Conservation (phyloP, 169 alveolate species). For the Plasmodium coatneyi region DNA sequence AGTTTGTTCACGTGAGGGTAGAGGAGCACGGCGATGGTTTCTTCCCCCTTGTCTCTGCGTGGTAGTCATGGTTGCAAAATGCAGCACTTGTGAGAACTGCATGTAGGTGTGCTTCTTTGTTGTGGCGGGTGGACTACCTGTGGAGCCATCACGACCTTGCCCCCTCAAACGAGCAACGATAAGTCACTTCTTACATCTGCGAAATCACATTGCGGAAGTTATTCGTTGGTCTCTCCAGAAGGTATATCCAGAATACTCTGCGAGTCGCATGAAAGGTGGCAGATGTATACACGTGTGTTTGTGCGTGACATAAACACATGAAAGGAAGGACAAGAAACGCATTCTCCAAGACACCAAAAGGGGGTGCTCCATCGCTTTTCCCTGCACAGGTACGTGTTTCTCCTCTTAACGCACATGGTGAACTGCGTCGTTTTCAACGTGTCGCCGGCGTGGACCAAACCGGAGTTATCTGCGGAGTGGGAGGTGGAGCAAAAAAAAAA, state of each 20-base stretch:
- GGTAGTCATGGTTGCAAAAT: neutral
- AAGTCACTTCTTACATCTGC: slow-evolving; percentile 20
- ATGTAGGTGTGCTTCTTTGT: neutral
- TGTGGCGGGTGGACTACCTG: neutral
- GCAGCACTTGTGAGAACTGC: neutral
- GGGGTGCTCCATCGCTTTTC: neutral
- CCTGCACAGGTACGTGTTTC: neutral
- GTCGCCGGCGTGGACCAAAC: slow-evolving; percentile 55
- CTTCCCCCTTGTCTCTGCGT: slow-evolving; percentile 38
- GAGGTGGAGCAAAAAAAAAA: neutral
- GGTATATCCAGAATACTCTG: slow-evolving; percentile 60
- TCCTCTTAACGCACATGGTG: slow-evolving; percentile 38
- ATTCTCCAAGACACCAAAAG: neutral
- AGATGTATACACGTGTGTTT: neutral
- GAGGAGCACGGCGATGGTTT: slow-evolving; percentile 23
- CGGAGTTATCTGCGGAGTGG: slow-evolving; percentile 21
- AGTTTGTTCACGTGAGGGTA: slow-evolving; percentile 32
- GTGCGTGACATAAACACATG: neutral
- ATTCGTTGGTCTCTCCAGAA: slow-evolving; percentile 45
- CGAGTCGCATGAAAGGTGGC: neutral
- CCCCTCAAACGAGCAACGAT: neutral
- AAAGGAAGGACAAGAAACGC: neutral
- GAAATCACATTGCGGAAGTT: slow-evolving; percentile 62
- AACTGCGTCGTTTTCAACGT: slow-evolving; percentile 33
- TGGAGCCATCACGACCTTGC: neutral